These are phyloP conservation scores for Trypanosomatidae sp. DNA, from an alignment of 208 protist species.

Conservation along the genomic window DNA sequence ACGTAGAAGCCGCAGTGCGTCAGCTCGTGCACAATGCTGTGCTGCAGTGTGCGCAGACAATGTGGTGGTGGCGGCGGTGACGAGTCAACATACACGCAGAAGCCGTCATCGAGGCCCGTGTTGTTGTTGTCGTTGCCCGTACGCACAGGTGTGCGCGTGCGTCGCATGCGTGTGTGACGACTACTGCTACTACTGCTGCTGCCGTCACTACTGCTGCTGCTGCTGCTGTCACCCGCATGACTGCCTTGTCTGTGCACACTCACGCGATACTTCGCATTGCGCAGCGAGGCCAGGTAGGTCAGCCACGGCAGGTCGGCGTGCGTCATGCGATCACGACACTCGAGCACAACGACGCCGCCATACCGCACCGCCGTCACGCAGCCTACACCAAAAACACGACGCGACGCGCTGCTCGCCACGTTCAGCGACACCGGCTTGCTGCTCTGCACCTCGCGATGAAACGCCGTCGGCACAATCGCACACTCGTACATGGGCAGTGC, in stretches of 20 bases:
- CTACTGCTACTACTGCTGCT: neutral
- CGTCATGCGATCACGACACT: conserved; percentile 29
- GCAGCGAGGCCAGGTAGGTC: conserved; percentile 8
- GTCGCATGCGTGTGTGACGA: neutral
- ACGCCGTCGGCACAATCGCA: conserved; percentile 24
- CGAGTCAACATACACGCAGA: too few species aligned
- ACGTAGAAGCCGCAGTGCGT: too few species aligned
- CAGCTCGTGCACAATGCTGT: too few species aligned
- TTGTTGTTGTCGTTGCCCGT: too few species aligned
- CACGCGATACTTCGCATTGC: neutral
- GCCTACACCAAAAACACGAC: conserved; percentile 34
- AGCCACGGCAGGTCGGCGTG: conserved; percentile 22
- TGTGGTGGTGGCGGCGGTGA: too few species aligned
- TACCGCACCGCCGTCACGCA: conserved; percentile 41
- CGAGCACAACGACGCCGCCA: conserved; percentile 38
- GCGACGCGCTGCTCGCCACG: conserved; percentile 17
- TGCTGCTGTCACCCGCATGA: neutral
- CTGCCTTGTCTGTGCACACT: neutral
- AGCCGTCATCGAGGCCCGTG: too few species aligned
- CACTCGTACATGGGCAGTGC: conserved; percentile 53
- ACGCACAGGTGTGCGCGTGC: too few species aligned
- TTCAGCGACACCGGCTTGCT: conserved; percentile 41
- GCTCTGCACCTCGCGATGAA: conserved; percentile 14
- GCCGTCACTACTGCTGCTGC: neutral
- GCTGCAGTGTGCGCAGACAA: too few species aligned